Conservation (phyloP, 352 stramenopile genomes). For the Saprolegnia parasitica region DNA sequence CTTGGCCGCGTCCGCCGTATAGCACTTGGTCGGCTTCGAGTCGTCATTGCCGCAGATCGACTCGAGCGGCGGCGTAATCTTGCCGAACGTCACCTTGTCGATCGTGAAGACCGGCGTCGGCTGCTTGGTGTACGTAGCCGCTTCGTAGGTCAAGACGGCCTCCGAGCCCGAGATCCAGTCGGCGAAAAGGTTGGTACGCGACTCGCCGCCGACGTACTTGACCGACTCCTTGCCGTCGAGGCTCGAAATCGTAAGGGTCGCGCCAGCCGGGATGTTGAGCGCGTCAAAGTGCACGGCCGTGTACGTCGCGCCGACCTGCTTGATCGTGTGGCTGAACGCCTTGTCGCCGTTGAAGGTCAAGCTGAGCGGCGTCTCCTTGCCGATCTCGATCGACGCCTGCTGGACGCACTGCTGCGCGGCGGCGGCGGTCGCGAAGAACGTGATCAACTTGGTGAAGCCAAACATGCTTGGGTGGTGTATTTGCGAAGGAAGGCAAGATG, state of each 20-base stretch:
- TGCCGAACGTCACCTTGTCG: slow-evolving; percentile 19
- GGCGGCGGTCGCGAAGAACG: slow-evolving; percentile 8
- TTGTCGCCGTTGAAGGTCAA: neutral
- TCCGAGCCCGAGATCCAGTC: slow-evolving; percentile 8
- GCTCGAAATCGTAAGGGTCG: neutral
- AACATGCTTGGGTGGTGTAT: neutral
- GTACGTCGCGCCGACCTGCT: slow-evolving; percentile 10
- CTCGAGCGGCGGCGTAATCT: neutral
- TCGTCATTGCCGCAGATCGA: slow-evolving; percentile 18
- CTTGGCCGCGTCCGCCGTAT: slow-evolving; percentile 8
- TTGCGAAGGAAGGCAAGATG: neutral
- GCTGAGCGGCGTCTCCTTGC: slow-evolving; percentile 17
- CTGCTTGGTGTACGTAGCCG: slow-evolving; percentile 2
- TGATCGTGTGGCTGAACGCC: slow-evolving; percentile 1
- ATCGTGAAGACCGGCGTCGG: neutral
- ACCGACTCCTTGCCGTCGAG: slow-evolving; percentile 15
- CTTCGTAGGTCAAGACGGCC: slow-evolving; percentile 17
- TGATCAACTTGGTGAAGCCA: slow-evolving; percentile 6
- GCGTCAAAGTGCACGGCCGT: slow-evolving; percentile 8
- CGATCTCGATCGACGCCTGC: slow-evolving; percentile 6
- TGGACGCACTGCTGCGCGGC: slow-evolving; percentile 4
- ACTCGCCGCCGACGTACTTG: slow-evolving; percentile 4
- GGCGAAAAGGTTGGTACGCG: slow-evolving; percentile 5
- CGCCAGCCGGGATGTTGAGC: slow-evolving; percentile 17
- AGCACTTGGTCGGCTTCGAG: slow-evolving; percentile 5